Evolutionary conservation across 257 asterid species (phyloP), one percentile per base, ranked within the genome.

Genomic region (Solanum neorickii): DNA sequence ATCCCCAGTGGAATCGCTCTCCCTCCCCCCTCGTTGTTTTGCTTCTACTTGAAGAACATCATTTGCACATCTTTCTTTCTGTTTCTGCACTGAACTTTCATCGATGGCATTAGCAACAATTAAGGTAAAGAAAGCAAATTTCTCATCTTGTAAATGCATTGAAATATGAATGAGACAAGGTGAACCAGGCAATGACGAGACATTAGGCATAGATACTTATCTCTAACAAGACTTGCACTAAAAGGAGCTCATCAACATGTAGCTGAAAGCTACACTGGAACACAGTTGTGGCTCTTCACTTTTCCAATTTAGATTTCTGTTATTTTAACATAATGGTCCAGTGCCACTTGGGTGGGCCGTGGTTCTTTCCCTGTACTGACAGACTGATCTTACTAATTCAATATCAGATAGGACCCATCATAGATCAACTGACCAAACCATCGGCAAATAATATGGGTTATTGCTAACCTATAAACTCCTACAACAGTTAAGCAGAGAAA

Each of bases 1-100:
- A 95, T 93, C 98, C 96, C 96, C 96, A 94, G 97, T 91, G n/a
- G 44, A 33, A 39, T 70, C 44, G 44, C n/a, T 7, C 5, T 33
- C 29, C 29, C 3, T 3, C 33, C 33, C 33, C 35, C 35, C 5
- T 3, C 5, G 1, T 33, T 33, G 5, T 33, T 33, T 33, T 33
- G 35, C 4, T 33, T 33, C 35, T 4, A 33, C 35, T 33, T 33
- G 35, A 33, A 33, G 46, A 9, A 41, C 12, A 41, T 41, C 12
- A 41, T 8, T 41, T 41, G 46, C 46, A 9, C 11, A 41, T 41
- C 12, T 41, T 41, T 41, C 46, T 41, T 9, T 41, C 44, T 39
- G 11, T 41, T 41, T 2, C 44, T 41, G 44, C 10, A 9, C 9
- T 41, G 2, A 41, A 41, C 46, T 41, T 41, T 41, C 12, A 41